Evolutionary conservation across 805 yeast species (phyloP).

Genomic region (Metschnikowia reukaufii): DNA sequence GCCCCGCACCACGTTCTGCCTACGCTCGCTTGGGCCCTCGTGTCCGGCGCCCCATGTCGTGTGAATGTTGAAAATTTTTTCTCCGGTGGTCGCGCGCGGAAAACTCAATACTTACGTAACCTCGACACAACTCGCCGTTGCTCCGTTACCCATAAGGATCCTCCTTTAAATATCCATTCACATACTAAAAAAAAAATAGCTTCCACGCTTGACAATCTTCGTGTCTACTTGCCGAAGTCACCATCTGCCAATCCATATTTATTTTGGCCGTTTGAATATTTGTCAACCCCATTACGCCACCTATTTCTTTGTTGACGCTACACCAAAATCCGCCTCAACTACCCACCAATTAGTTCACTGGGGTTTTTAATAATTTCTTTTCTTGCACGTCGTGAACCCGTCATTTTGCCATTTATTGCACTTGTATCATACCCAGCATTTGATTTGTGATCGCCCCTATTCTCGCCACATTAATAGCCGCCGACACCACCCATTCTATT

Average conservation of each 20-base stretch:
- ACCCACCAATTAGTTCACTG: background rate
- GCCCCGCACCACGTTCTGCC: no score
- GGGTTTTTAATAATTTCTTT: background rate
- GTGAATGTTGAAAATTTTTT: conserved; percentile 11
- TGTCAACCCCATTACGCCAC: background rate
- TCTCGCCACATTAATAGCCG: background rate
- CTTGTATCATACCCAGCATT: background rate
- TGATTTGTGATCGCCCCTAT: background rate
- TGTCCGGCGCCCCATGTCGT: conserved; percentile 5
- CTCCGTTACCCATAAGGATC: background rate
- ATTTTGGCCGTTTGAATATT: background rate
- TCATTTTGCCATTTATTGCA: background rate
- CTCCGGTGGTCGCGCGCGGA: conserved; percentile 7
- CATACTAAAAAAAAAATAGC: background rate
- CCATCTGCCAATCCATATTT: background rate
- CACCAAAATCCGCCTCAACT: background rate
- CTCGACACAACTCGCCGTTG: conserved; percentile 7
- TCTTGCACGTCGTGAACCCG: background rate
- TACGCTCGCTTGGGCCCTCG: conserved; percentile 1
- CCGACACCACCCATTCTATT: background rate
- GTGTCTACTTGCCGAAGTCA: background rate
- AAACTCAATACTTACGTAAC: background rate
- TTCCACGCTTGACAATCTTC: background rate
- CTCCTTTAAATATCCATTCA: background rate
- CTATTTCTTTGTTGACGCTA: background rate